Evolutionary conservation across 129 eudicot genomes (phyloP).

Genomic region (Flaveria ramosissima): DNA sequence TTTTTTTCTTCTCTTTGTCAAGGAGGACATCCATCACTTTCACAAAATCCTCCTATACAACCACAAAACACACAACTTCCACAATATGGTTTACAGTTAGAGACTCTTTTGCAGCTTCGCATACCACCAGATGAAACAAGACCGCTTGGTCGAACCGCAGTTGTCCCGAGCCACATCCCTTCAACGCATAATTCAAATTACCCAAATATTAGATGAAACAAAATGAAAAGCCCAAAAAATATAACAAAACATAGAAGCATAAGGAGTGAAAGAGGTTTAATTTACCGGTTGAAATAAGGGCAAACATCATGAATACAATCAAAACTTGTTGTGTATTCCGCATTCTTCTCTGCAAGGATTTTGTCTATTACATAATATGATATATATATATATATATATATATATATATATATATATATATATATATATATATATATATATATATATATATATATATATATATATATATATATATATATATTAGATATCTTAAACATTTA

Average conservation of each 20-base stretch:
- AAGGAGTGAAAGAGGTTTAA: neutral
- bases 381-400: too few species aligned
- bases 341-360: slow-evolving; percentile 2
- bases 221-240: neutral
- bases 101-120: too few species aligned
- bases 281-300: slow-evolving; percentile 27
- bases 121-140: too few species aligned
- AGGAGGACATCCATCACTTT: neutral
- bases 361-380: neutral
- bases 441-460: too few species aligned
- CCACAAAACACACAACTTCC: too few species aligned
- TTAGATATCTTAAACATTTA: too few species aligned
- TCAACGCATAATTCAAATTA: neutral
- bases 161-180: neutral
- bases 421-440: too few species aligned
- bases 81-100: too few species aligned
- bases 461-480: too few species aligned
- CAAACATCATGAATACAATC: slow-evolving; percentile 3
- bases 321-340: slow-evolving; percentile 12
- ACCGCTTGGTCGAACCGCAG: neutral
- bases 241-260: neutral
- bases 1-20: too few species aligned
- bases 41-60: neutral
- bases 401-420: too few species aligned
- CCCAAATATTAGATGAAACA: neutral